phyloP scores from a whole-genome alignment of 345 rosid species.

The Dipteronia dyeriana region DNA sequence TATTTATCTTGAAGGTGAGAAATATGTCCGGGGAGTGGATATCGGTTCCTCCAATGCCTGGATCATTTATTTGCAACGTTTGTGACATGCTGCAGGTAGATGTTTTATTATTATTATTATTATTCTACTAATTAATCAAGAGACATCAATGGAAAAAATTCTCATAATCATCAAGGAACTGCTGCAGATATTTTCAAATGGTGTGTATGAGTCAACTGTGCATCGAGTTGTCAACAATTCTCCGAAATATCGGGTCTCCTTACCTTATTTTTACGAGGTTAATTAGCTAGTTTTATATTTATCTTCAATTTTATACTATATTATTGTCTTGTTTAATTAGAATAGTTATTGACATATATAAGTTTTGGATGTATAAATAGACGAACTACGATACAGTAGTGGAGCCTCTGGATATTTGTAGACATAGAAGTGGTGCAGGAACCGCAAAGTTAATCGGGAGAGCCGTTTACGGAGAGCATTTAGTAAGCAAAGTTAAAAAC shows the following conservation, averaged over 20 bases:
- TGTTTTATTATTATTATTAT: too few relatives aligned
- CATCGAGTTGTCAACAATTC: conserved; percentile 72
- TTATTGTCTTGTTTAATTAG: too few relatives aligned
- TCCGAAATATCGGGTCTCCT: conserved; percentile 55
- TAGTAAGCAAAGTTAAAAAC: conserved; percentile 56
- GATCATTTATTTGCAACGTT: conserved; percentile 86
- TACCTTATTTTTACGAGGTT: conserved; percentile 86
- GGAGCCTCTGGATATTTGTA: conserved; percentile 75
- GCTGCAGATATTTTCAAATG: conserved; percentile 72
- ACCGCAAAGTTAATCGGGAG: conserved; percentile 38
- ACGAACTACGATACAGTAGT: conserved; percentile 64
- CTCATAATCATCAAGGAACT: conserved; percentile 1
- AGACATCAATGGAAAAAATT: background rate
- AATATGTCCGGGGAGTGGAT: conserved; percentile 81
- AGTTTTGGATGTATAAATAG: conserved; percentile 37
- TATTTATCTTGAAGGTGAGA: conserved; percentile 53
- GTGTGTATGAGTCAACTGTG: conserved; percentile 76
- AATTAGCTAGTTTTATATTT: background rate
- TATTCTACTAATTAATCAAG: too few relatives aligned
- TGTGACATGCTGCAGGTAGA: conserved; percentile 92
- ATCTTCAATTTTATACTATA: background rate
- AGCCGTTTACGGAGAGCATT: conserved; percentile 83
- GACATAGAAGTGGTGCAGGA: conserved; percentile 47
- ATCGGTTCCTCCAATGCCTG: conserved; percentile 78
- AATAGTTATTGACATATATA: background rate